phyloP scores from a whole-genome alignment of 2,329 filamentous ascomycete genomes.

The Penicillium vulpinum region DNA sequence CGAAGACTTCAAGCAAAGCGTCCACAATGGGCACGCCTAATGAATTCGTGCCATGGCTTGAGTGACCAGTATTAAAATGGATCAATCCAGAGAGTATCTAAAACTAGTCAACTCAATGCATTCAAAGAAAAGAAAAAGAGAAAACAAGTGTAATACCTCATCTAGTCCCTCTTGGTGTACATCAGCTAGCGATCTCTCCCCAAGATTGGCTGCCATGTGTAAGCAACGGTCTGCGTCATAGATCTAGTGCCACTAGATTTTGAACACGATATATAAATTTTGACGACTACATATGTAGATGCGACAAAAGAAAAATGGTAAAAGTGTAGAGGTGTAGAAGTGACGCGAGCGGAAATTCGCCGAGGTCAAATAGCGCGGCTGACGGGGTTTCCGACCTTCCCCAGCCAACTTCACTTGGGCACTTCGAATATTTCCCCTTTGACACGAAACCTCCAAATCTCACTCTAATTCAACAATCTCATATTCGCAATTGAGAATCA shows the following conservation, averaged over 20 bases:
- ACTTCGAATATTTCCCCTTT: not conserved
- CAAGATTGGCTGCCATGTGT: conserved; percentile 48
- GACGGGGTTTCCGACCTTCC: conserved; percentile 8
- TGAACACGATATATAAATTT: not conserved
- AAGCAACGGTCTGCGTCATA: conserved; percentile 32
- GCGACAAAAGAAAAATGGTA: not conserved
- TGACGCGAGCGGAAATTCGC: not conserved
- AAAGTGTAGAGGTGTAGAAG: not conserved
- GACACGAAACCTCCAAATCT: not conserved
- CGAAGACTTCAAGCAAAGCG: conserved; percentile 41
- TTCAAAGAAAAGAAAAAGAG: not conserved
- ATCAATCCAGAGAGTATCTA: conserved; percentile 34
- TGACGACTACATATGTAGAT: not conserved
- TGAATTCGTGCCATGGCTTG: conserved; percentile 13
- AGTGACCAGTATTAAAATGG: conserved; percentile 25
- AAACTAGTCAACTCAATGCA: not conserved
- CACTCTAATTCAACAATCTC: not conserved
- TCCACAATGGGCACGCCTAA: conserved; percentile 53
- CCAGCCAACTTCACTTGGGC: conserved; percentile 1
- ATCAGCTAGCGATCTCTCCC: conserved; percentile 54
- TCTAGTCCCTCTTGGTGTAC: conserved; percentile 52
- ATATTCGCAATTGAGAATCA: conserved; percentile 2
- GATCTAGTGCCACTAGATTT: conserved; percentile 48
- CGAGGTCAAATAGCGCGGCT: not conserved
- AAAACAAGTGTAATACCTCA: conserved; percentile 43